These are phyloP conservation scores for Xylaria acuta DNA, from an alignment of 495 filamentous ascomycete species.

Conservation along the genomic window DNA sequence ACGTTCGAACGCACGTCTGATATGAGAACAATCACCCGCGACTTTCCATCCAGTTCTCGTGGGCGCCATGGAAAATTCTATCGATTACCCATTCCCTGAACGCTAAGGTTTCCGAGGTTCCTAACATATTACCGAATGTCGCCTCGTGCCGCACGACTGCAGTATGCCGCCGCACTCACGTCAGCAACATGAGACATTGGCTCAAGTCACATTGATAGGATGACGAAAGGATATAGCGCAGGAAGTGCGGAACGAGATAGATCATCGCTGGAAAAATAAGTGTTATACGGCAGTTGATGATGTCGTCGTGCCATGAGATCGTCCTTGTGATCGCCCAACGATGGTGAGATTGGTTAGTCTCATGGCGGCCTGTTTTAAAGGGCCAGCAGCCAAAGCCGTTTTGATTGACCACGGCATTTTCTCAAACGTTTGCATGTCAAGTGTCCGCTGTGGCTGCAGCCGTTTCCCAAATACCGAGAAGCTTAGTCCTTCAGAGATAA, in stretches of 20 bases:
- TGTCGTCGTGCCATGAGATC: conserved; percentile 6
- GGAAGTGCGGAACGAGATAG: neutral
- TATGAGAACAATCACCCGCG: neutral
- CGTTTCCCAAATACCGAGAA: conserved; percentile 21
- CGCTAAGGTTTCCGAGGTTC: neutral
- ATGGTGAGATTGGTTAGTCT: neutral
- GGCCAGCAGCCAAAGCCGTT: neutral
- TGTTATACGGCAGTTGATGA: conserved; percentile 8
- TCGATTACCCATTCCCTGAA: neutral
- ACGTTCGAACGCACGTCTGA: conserved; percentile 5
- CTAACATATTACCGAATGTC: conserved; percentile 16
- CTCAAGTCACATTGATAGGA: conserved; percentile 9
- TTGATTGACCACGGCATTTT: conserved; percentile 7
- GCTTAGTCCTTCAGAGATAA: neutral
- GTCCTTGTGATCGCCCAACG: conserved; percentile 7
- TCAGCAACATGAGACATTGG: conserved; percentile 28
- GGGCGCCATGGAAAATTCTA: neutral
- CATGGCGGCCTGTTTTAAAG: conserved; percentile 20
- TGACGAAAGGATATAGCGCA: neutral
- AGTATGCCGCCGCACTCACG: conserved; percentile 23
- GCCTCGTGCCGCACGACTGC: conserved; percentile 15
- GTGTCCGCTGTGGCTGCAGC: conserved; percentile 18
- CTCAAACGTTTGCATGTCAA: conserved; percentile 15
- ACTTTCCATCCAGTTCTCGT: conserved; percentile 4
- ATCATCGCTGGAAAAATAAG: conserved; percentile 2